Evolutionary conservation across 306 rosid species (phyloP).

Genomic region (Fagus crenata): DNA sequence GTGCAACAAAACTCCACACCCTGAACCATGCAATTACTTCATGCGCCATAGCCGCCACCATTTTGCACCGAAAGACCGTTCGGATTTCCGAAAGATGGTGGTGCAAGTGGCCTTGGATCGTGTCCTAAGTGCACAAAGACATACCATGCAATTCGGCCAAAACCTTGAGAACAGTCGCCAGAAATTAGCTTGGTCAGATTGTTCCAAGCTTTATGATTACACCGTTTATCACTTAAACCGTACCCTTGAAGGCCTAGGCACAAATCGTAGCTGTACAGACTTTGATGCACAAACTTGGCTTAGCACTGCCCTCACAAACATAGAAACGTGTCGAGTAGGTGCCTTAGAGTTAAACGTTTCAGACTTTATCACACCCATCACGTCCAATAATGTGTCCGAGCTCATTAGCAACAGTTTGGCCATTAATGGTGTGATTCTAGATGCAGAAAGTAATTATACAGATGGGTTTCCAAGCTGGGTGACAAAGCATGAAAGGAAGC

Average conservation of each 20-base stretch:
- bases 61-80: constrained; percentile 35
- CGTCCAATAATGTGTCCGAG: constrained; percentile 50
- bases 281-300: constrained; percentile 92
- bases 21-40: constrained; percentile 58
- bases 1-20: constrained; percentile 86
- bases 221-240: constrained; percentile 60
- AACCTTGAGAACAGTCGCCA: constrained; percentile 29
- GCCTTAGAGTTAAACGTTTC: constrained; percentile 51
- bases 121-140: constrained; percentile 30
- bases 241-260: constrained; percentile 42
- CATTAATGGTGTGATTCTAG: constrained; percentile 46
- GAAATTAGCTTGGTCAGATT: constrained; percentile 51
- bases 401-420: constrained; percentile 73
- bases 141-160: constrained; percentile 18
- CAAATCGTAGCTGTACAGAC: constrained; percentile 31
- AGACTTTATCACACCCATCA: constrained; percentile 34
- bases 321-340: constrained; percentile 52
- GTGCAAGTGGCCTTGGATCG: constrained; percentile 52
- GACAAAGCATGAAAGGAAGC: constrained; percentile 43
- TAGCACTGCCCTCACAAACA: constrained; percentile 81
- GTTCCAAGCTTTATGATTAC: constrained; percentile 63
- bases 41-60: constrained; percentile 35
- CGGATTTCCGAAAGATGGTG: constrained; percentile 47
- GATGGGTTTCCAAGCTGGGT: constrained; percentile 62
- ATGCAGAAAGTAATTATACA: neutral